These are phyloP conservation scores for Globisporangium rhizosaccharum DNA, from an alignment of 352 stramenopile genomes.

Conservation along the genomic window DNA sequence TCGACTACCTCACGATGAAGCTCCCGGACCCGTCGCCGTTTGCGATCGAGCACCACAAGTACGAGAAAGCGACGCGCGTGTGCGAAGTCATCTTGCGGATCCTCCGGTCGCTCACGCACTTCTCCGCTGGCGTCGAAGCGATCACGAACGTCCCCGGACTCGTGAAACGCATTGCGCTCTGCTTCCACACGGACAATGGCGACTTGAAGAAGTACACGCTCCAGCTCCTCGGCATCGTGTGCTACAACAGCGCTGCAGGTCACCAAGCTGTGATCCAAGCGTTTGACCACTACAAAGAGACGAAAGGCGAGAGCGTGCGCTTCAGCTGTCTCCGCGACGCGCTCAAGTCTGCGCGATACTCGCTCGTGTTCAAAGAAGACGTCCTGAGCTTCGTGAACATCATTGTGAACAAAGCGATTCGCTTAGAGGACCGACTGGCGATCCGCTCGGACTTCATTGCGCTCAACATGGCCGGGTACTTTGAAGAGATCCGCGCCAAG, in stretches of 20 bases:
- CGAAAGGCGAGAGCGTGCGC: conserved; percentile 71
- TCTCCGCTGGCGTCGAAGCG: conserved; percentile 69
- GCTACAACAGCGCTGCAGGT: conserved; percentile 82
- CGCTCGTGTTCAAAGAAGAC: conserved; percentile 85
- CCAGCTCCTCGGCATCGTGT: conserved; percentile 78
- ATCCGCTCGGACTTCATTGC: conserved; percentile 84
- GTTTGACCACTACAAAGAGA: conserved; percentile 82
- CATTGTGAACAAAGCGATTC: conserved; percentile 86
- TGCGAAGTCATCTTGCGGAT: conserved; percentile 77
- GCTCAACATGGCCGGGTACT: conserved; percentile 81
- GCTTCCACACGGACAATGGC: conserved; percentile 81
- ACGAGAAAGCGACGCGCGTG: conserved; percentile 68
- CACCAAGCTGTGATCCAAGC: conserved; percentile 76
- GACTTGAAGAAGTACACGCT: conserved; percentile 82
- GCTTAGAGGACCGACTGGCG: conserved; percentile 70
- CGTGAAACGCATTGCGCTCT: conserved; percentile 74
- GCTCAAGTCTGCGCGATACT: conserved; percentile 78
- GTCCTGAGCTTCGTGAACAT: conserved; percentile 88
- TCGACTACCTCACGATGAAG: conserved; percentile 86
- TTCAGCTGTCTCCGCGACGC: conserved; percentile 81
- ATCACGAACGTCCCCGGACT: conserved; percentile 79
- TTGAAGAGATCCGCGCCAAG: conserved; percentile 84
- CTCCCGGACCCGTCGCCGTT: conserved; percentile 78
- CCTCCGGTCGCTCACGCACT: conserved; percentile 71
- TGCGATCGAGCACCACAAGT: conserved; percentile 72